Evolutionary conservation across 805 yeast genomes (phyloP), one percentile per base, ranked within the genome.

Genomic region (Sugiyamaella mastotermitis): DNA sequence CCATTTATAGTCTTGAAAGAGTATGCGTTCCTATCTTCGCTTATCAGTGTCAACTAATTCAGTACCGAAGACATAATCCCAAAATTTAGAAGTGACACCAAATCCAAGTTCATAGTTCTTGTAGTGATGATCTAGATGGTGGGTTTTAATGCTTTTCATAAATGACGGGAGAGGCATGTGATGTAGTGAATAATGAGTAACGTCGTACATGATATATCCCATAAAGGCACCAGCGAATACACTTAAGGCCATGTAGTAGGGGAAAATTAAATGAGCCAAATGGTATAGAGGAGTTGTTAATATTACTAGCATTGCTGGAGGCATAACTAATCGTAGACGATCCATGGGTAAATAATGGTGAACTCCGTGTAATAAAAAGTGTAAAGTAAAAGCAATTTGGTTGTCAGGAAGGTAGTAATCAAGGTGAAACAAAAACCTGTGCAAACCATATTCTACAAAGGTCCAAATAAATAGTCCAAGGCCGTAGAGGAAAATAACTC

Each of bases 291-390:
- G 99, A 27, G 70, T 74, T 34, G 86, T 78, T 46, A 92, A 65
- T 2, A 73, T 62, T 11, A 80, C 46, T 47, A 90, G 80, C 56
- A 92, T 66, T 0, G 97, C 71, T 35, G 99, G 99, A 2, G 99
- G 99, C 83, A 92, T 82, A 25, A 92, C 99, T 53, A 92, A 74
- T 58, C 99, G 78, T 59, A 76, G 69, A 43, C 75, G 76, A 66
- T 92, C 99, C 98, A 94, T 92, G 47, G 99, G 99, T 50, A 92
- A 71, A 61, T 84, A 92, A 62, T 92, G 99, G 61, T 92, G 99
- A 36, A 88, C 82, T 41, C 99, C 99, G 54, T 92, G 99, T 49
- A 90, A 68, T 42, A 87, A 61, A 69, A 92, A 92, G 62, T 92
- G 99, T 30, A 87, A 42, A 1, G 95, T 76, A 53, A 83, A 79